Evolutionary conservation across 305 asterid genomes (phyloP).

Genomic region (Stenogyne calaminthoides): DNA sequence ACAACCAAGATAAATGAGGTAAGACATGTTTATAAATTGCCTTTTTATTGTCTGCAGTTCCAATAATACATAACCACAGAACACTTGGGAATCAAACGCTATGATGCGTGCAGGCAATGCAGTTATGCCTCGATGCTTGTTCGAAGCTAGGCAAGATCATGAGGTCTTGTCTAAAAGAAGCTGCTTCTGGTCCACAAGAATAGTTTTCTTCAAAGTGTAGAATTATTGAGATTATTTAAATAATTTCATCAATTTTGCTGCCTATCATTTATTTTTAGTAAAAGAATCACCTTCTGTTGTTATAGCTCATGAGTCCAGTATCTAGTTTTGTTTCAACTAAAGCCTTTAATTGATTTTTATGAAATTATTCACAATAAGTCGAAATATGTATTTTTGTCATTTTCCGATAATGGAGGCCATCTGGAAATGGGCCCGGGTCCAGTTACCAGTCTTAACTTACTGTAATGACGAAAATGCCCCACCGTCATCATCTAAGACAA

Average conservation of each 20-base stretch:
- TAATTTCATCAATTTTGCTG: slow-evolving; percentile 16
- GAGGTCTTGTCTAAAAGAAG: no score
- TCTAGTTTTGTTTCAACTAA: no score
- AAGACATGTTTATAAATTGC: slow-evolving; percentile 5
- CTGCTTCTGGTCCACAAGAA: no score
- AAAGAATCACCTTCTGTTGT: neutral
- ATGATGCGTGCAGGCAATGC: no score
- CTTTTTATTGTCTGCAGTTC: neutral
- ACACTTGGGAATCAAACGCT: no score
- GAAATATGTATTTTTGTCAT: no score
- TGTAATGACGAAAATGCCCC: slow-evolving; percentile 8
- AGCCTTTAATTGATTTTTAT: neutral
- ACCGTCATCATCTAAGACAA: neutral
- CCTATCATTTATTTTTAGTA: neutral
- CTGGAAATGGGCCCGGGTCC: slow-evolving; percentile 32
- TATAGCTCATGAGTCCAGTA: no score
- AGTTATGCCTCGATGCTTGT: no score
- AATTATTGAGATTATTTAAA: neutral
- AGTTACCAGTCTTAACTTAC: neutral
- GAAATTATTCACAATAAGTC: no score
- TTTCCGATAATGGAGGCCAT: slow-evolving; percentile 22
- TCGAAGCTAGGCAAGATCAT: no score
- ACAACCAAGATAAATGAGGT: slow-evolving; percentile 76
- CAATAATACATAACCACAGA: no score
- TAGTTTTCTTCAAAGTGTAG: slow-evolving; percentile 31